Percentiles rank a stretch among this genome's conserved stretches.
Evolutionary conservation across 2,329 filamentous ascomycete genomes (phyloP).

Genomic region (Thielaviopsis ethacetica): DNA sequence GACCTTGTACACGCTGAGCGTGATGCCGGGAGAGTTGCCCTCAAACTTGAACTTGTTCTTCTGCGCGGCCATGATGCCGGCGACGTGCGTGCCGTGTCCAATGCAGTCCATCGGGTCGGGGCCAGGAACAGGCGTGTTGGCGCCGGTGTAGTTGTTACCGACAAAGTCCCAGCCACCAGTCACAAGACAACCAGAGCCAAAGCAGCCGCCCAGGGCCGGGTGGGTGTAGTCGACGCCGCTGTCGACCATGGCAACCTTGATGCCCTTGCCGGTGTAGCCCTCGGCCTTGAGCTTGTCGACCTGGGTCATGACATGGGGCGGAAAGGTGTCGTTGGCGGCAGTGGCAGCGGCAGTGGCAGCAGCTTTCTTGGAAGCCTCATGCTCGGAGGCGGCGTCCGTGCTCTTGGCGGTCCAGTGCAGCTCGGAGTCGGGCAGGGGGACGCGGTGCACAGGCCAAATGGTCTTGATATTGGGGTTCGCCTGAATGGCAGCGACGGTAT

Average conservation of each 20-base stretch:
- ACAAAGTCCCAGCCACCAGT: conserved; percentile 30
- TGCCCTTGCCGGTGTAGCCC: conserved; percentile 29
- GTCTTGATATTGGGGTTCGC: neutral
- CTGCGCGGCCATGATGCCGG: conserved; percentile 30
- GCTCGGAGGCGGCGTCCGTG: neutral
- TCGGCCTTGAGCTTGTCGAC: conserved; percentile 25
- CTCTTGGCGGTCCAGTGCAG: neutral
- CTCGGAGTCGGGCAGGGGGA: neutral
- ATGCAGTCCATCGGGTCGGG: conserved; percentile 23
- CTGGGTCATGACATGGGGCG: conserved; percentile 12
- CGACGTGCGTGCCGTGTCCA: conserved; percentile 28
- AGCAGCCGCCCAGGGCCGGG: conserved; percentile 35
- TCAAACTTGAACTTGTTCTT: conserved; percentile 22
- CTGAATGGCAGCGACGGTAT: neutral
- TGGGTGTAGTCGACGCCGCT: conserved; percentile 31
- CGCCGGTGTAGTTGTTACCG: conserved; percentile 21
- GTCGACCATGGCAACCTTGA: conserved; percentile 27
- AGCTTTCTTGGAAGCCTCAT: neutral
- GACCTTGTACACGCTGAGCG: conserved; percentile 24
- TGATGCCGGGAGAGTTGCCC: conserved; percentile 26
- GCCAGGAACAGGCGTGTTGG: conserved; percentile 20
- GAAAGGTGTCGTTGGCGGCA: neutral
- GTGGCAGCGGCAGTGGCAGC: too few relatives aligned
- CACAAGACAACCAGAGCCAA: conserved; percentile 31
- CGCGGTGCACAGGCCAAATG: neutral